Conservation (phyloP, 768 basidiomycete species). For the Panaeolus papilionaceus region DNA sequence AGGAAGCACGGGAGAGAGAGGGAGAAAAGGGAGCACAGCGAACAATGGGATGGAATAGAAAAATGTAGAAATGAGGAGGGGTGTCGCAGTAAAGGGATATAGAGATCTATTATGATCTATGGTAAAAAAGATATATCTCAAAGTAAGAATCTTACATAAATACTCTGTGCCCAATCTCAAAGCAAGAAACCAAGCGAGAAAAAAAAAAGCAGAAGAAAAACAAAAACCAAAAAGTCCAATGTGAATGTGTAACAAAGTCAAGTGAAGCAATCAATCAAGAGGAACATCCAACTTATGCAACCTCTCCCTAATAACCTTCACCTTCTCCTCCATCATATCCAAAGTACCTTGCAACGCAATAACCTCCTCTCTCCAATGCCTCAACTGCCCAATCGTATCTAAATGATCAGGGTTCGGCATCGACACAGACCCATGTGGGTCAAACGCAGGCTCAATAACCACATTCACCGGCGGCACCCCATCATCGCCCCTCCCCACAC, state of each 20-base stretch:
- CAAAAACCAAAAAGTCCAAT: background rate
- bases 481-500: too few relatives aligned
- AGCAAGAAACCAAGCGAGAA: background rate
- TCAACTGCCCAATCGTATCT: conserved; percentile 1
- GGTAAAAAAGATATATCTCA: background rate
- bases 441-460: background rate
- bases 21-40: background rate
- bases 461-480: too few relatives aligned
- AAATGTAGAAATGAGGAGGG: background rate
- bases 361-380: conserved; percentile 51
- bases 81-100: conserved; percentile 12
- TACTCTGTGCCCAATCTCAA: background rate
- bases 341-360: conserved; percentile 53
- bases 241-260: too few relatives aligned
- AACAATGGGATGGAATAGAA: background rate
- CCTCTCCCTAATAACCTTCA: conserved; percentile 52
- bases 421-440: conserved; percentile 17
- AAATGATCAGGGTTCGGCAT: conserved; percentile 15
- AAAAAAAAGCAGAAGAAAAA: background rate
- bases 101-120: conserved; percentile 10
- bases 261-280: background rate
- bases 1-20: background rate
- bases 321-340: conserved; percentile 63
- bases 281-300: conserved; percentile 19
- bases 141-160: background rate